Conservation (phyloP, 2,329 filamentous ascomycete genomes). For the Ilyonectria destructans region DNA sequence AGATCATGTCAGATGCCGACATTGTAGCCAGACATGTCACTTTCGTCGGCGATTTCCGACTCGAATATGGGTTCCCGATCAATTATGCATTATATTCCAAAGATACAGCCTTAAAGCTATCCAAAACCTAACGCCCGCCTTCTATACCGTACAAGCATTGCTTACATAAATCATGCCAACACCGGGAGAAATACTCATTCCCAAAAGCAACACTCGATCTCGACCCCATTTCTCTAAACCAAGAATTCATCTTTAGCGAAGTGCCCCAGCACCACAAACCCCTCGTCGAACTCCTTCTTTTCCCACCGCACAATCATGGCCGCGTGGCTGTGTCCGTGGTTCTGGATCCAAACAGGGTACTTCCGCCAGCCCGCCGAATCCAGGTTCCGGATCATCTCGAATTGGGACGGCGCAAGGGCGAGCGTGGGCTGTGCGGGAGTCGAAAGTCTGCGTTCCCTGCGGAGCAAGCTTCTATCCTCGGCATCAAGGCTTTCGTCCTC, state of each 20-base stretch:
- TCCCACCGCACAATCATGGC: constrained; percentile 88
- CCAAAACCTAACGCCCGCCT: constrained; percentile 1
- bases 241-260: constrained; percentile 85
- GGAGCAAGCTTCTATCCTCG: constrained; percentile 61
- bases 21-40: background rate
- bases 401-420: constrained; percentile 85
- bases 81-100: background rate
- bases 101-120: background rate
- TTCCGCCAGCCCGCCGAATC: constrained; percentile 78
- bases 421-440: constrained; percentile 76
- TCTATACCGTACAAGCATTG: constrained; percentile 8
- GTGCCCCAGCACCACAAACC: constrained; percentile 83
- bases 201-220: constrained; percentile 3
- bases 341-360: constrained; percentile 82
- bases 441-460: constrained; percentile 60
- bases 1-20: constrained; percentile 1
- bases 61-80: background rate
- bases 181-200: constrained; percentile 6
- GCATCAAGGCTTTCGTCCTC: constrained; percentile 54
- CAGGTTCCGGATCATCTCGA: constrained; percentile 85
- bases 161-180: constrained; percentile 8
- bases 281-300: constrained; percentile 80
- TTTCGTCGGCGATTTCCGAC: background rate
- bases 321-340: constrained; percentile 86
- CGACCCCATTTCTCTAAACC: constrained; percentile 39